Evolutionary conservation across 2,329 filamentous ascomycete genomes (phyloP), one percentile per base, ranked within the genome.

Genomic region (Sclerotinia spermophila): DNA sequence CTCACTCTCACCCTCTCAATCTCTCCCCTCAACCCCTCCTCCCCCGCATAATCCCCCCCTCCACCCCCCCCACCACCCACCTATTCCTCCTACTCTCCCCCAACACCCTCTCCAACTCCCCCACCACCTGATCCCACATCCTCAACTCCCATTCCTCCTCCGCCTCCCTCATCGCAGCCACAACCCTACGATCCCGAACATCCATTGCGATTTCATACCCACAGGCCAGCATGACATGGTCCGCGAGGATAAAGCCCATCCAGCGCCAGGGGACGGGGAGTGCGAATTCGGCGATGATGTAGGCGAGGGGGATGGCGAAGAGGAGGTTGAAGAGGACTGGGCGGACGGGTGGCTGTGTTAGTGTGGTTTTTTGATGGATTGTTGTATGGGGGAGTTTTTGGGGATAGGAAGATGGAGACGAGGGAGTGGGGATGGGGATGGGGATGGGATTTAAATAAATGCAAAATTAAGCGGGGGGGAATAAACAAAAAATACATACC

Each of bases 261-360:
- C 62, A 65, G 10, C 24, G 33, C 44, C 44, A 65, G 17, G 45
- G 62, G 10, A 8, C 10, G 0, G 45, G 45, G 5, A 40, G 8
- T 3, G 30, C 17, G 24, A 10, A 40, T 38, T 27, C n/a, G 7
- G 72, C 67, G 21, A 75, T 38, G 5, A 65, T 5, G 58, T 70
- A 69, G 30, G 73, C 11, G 24, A 70, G 5, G 2, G 74, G 74
- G 3, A 76, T 19, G 15, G 40, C 71, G 68, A 74, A 5, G 70
- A 72, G 5, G 67, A 72, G 33, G 5, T 74, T 68, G 65, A 67
- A 70, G 64, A 74, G 30, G 21, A 74, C 74, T 74, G 8, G 15
- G 33, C 27, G 1, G 11, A 6, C 27, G 1, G 11, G 8, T 1
- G 1, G 24, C 8, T 10, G n/a, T 30, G 21, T 64, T 62, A 65